These are phyloP conservation scores for Blastobotrys petasosporus DNA, from an alignment of 1,139 yeast species.

Conservation along the genomic window DNA sequence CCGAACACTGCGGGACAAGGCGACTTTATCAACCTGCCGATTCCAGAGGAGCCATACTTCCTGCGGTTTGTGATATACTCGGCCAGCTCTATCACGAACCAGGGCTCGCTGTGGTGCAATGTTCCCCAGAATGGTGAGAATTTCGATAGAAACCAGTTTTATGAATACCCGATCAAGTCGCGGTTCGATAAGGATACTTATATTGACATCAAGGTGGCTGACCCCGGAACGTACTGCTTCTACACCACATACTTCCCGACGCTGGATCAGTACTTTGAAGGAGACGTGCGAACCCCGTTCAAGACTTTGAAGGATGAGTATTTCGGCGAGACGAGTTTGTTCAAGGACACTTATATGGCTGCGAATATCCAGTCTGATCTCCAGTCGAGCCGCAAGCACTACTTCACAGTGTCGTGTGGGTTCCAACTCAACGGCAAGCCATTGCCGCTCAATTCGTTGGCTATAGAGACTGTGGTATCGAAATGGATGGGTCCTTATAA, in stretches of 20 bases:
- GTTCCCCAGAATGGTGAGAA: constrained; percentile 47
- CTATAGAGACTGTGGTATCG: constrained; percentile 79
- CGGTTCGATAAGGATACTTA: constrained; percentile 43
- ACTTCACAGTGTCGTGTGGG: constrained; percentile 79
- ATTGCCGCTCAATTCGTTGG: constrained; percentile 72
- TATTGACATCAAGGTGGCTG: constrained; percentile 54
- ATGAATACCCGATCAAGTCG: constrained; percentile 45
- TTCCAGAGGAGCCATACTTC: constrained; percentile 44
- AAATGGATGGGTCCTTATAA: constrained; percentile 76
- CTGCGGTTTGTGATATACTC: constrained; percentile 66
- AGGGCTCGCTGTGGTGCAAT: constrained; percentile 69
- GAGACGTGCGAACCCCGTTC: constrained; percentile 1
- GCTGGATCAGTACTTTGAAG: constrained; percentile 19
- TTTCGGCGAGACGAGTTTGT: constrained; percentile 4
- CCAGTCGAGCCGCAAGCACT: constrained; percentile 47
- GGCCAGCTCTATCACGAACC: constrained; percentile 62
- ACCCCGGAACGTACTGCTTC: constrained; percentile 76
- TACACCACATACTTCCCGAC: constrained; percentile 30
- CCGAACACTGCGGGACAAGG: constrained; percentile 41
- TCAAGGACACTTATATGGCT: constrained; percentile 14
- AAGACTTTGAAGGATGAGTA: constrained; percentile 10
- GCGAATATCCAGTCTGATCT: constrained; percentile 8
- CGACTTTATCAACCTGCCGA: constrained; percentile 49
- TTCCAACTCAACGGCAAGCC: constrained; percentile 51
- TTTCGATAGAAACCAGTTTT: constrained; percentile 55